Base-by-base conservation (phyloP, 2,329 filamentous ascomycete genomes). In the Myriosclerotinia duriaeana region DNA sequence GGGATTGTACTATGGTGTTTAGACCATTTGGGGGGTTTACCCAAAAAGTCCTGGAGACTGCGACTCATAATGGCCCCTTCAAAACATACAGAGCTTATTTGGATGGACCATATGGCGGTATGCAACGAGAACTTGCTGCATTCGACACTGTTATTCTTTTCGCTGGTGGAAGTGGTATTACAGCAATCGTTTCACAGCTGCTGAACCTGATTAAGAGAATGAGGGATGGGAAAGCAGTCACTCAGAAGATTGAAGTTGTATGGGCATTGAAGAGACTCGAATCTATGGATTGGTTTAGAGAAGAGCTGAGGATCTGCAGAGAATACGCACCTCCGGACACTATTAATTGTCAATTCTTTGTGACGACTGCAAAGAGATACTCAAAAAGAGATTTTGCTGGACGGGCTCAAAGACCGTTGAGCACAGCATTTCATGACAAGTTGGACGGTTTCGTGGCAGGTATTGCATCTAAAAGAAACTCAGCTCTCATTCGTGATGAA, bases 221-320 rank as follows among this genome's bases (percentile, higher is more conserved):
- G 89, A 88, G 93, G 67, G 93, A 97, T 75, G 91, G 92, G 60
- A 97, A 97, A 78, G 93, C 94, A 44, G 92, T 97, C 54, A 97
- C 93, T 2, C 92, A 90, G 76, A 91, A 89, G 70, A 89, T 98
- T 6, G 89, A 95, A 20, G 91, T 98, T 1, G 86, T 98, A n/a
- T 98, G 94, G 94, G 88, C 93, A 6, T 82, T 97, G 71, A 96
- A 95, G 78, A 87, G 91, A 66, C 87, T 95, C 17, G 94, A 97
- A 77, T 92, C 92, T 0, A 92, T 98, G 88, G 92, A 97, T 76
- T 98, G 94, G 94, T 98, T 97, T 83, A 91, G 92, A 71, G 93
- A 97, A 78, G 94, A 97, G 77, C 83, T 97, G 67, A 87, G 93
- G 58, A 96, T 97, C 73, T 97, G 94, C 79, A 87, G 92, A 73